Conservation (phyloP, 2,329 filamentous ascomycete genomes). For the Sclerotinia glacialis region DNA sequence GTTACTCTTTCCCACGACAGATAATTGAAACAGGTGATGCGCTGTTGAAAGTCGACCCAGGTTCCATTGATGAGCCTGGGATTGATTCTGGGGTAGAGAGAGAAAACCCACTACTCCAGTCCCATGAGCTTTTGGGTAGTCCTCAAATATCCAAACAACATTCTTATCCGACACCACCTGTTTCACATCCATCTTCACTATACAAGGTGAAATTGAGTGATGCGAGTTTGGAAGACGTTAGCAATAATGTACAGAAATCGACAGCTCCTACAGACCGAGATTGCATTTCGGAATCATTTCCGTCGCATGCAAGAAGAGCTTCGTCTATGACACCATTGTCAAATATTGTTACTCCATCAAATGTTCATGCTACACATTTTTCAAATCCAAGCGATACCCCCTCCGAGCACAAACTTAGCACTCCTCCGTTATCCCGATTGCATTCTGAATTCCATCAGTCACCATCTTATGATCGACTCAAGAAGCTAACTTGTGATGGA, state of each 20-base stretch:
- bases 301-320: constrained; percentile 45
- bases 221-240: constrained; percentile 43
- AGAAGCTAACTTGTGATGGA: constrained; percentile 84
- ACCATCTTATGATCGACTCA: constrained; percentile 66
- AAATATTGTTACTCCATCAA: constrained; percentile 60
- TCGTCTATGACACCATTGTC: constrained; percentile 58
- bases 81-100: constrained; percentile 31
- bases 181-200: constrained; percentile 49
- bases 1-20: constrained; percentile 28
- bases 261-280: constrained; percentile 42
- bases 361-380: constrained; percentile 65
- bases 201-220: constrained; percentile 46
- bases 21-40: constrained; percentile 30
- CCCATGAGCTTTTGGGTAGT: constrained; percentile 32
- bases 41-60: constrained; percentile 33
- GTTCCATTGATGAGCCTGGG: constrained; percentile 32
- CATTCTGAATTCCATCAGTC: constrained; percentile 50
- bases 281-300: constrained; percentile 46
- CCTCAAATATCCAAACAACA: constrained; percentile 35
- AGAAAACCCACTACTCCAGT: constrained; percentile 29
- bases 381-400: constrained; percentile 62
- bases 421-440: constrained; percentile 50
- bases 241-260: constrained; percentile 40
- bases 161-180: constrained; percentile 58
- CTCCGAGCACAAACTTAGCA: constrained; percentile 47